Evolutionary conservation across 331 rosid species (phyloP).

Genomic region (Malus hybrid): DNA sequence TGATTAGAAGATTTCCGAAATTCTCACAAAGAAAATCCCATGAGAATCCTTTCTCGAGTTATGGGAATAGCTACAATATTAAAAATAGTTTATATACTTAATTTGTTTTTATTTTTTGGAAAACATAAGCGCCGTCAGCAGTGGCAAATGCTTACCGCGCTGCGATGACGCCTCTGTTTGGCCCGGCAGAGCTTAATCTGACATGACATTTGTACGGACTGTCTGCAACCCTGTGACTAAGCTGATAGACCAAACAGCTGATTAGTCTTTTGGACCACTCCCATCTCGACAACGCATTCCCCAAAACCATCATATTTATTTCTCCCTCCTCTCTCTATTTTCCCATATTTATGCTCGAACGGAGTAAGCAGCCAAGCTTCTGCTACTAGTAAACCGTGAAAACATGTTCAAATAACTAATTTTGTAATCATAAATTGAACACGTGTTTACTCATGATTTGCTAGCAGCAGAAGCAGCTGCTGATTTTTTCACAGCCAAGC

Average conservation of each 20-base stretch:
- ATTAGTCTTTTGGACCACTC: background rate
- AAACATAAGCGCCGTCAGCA: background rate
- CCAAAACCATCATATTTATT: background rate
- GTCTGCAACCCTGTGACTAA: background rate
- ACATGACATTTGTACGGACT: conserved; percentile 1
- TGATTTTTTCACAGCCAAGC: too few species aligned
- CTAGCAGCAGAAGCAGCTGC: too few species aligned
- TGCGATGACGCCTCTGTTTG: background rate
- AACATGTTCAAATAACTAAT: too few species aligned
- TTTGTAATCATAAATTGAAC: too few species aligned
- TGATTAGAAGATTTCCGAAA: too few species aligned
- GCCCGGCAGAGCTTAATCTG: background rate
- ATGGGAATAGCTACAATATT: too few species aligned
- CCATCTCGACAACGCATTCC: conserved; percentile 13
- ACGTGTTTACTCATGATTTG: too few species aligned
- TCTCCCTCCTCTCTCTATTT: background rate
- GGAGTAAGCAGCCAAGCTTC: too few species aligned
- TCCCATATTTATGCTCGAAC: background rate
- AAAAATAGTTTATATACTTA: too few species aligned
- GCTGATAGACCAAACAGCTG: background rate
- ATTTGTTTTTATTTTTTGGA: background rate
- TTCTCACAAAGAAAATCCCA: too few species aligned
- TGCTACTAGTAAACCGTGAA: too few species aligned
- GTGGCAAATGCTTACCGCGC: background rate
- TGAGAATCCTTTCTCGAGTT: too few species aligned